Evolutionary conservation across 1,284 basidiomycete genomes (phyloP).

Genomic region (Sporisorium iseilematis-ciliati): DNA sequence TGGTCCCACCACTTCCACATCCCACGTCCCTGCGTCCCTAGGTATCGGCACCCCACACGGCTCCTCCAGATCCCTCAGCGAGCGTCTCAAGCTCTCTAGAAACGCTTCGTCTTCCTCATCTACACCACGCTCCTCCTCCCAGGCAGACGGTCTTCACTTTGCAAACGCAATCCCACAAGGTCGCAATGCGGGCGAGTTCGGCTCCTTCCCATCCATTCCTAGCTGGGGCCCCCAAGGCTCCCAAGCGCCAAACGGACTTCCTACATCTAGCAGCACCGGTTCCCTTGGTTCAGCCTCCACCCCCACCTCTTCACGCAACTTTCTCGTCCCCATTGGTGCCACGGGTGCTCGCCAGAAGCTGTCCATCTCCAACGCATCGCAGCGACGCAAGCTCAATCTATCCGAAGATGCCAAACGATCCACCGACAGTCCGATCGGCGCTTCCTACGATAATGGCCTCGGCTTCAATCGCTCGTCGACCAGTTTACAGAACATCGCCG

Average conservation of each 20-base stretch:
- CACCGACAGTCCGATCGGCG: slow-evolving; percentile 1
- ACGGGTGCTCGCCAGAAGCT: slow-evolving; percentile 65
- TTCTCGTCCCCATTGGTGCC: slow-evolving; percentile 61
- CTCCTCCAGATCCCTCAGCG: slow-evolving; percentile 18
- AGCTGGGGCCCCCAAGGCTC: slow-evolving; percentile 15
- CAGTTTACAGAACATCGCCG: slow-evolving; percentile 18
- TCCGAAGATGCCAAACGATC: slow-evolving; percentile 41
- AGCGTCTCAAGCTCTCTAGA: slow-evolving; percentile 28
- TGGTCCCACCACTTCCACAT: slow-evolving; percentile 4
- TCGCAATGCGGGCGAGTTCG: slow-evolving; percentile 8
- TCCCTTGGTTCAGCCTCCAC: slow-evolving; percentile 20
- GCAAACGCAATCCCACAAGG: slow-evolving; percentile 6
- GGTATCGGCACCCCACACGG: slow-evolving; percentile 26
- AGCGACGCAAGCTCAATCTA: slow-evolving; percentile 39
- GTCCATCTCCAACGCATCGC: slow-evolving; percentile 55
- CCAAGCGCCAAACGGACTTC: slow-evolving; percentile 8
- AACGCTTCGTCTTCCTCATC: slow-evolving; percentile 14
- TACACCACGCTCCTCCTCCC: slow-evolving; percentile 10
- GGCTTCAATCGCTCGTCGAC: slow-evolving; percentile 30
- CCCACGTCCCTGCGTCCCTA: slow-evolving; percentile 38
- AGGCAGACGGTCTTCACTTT: slow-evolving; percentile 27
- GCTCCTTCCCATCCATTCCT: slow-evolving; percentile 22
- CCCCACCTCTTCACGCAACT: slow-evolving; percentile 48
- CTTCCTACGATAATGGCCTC: not conserved
- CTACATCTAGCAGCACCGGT: slow-evolving; percentile 22